Evolutionary conservation across 805 yeast species (phyloP).

Genomic region (Priceomyces melissophilus): DNA sequence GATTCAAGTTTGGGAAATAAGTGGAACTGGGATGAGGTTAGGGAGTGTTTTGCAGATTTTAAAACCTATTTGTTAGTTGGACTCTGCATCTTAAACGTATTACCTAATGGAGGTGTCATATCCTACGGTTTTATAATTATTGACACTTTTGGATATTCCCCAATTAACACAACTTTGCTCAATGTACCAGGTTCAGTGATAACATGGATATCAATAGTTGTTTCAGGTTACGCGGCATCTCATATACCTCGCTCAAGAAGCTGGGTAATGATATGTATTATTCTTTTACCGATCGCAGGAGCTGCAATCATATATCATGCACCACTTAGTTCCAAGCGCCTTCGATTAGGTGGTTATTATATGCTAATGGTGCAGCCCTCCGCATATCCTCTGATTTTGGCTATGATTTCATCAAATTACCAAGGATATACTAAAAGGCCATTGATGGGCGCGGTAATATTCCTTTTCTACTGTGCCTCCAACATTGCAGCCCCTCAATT

Average conservation of each 20-base stretch:
- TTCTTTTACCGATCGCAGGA: slow-evolving; percentile 19
- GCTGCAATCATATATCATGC: slow-evolving; percentile 15
- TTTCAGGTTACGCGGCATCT: slow-evolving; percentile 6
- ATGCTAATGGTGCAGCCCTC: slow-evolving; percentile 9
- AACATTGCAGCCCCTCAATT: slow-evolving; percentile 11
- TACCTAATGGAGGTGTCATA: slow-evolving; percentile 26
- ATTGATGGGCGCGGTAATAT: slow-evolving; percentile 6
- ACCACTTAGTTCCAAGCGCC: slow-evolving; percentile 2
- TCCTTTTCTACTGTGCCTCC: slow-evolving; percentile 9
- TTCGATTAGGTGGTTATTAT: slow-evolving; percentile 8
- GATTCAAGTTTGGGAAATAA: slow-evolving; percentile 18
- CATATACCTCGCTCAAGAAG: slow-evolving; percentile 5
- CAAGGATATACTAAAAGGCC: slow-evolving; percentile 7
- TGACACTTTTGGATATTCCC: slow-evolving; percentile 27
- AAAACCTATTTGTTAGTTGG: slow-evolving; percentile 16
- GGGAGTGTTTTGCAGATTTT: slow-evolving; percentile 19
- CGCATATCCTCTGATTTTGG: slow-evolving; percentile 8
- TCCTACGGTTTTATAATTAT: slow-evolving; percentile 26
- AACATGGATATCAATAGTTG: slow-evolving; percentile 8
- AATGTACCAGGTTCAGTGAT: slow-evolving; percentile 8
- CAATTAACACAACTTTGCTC: slow-evolving; percentile 23
- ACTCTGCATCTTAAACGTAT: slow-evolving; percentile 27
- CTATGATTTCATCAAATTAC: slow-evolving; percentile 6
- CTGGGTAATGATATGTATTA: slow-evolving; percentile 5
- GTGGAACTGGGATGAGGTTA: slow-evolving; percentile 17